Percentiles rank a stretch among this genome's conserved stretches.
Conservation (phyloP, 2,329 filamentous ascomycete species). For the Beauveria sp. region DNA sequence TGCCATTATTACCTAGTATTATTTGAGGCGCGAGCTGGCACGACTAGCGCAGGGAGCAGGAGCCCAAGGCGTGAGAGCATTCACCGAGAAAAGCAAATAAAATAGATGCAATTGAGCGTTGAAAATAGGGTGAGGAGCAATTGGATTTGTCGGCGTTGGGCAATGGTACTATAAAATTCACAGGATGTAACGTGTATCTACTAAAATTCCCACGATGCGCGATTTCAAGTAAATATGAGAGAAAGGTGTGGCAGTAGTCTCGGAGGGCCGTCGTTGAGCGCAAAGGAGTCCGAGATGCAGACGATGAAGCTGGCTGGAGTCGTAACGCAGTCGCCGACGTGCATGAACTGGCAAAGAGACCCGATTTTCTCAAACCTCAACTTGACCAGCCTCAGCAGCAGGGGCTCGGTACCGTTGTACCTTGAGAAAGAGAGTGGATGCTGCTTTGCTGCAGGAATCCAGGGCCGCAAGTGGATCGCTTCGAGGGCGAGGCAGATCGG, state of each 20-base stretch:
- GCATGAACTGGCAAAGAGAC: not conserved
- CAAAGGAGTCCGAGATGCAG: not conserved
- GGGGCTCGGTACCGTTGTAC: too few species aligned
- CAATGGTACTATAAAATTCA: not conserved
- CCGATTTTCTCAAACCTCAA: not conserved
- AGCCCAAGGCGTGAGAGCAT: not conserved
- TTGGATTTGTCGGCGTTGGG: not conserved
- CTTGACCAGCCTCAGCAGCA: too few species aligned
- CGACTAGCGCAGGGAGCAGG: not conserved
- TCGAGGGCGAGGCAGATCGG: not conserved
- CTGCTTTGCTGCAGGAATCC: not conserved
- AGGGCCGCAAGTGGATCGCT: conserved; percentile 1
- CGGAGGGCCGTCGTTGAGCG: conserved; percentile 1
- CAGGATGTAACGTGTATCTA: not conserved
- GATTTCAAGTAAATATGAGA: too few species aligned
- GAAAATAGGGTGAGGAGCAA: not conserved
- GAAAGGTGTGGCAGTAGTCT: not conserved
- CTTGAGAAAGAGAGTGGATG: too few species aligned
- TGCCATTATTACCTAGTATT: not conserved
- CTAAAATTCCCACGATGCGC: not conserved
- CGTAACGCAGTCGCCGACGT: conserved; percentile 5
- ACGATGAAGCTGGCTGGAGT: not conserved
- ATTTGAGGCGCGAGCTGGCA: not conserved
- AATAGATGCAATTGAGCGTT: not conserved
- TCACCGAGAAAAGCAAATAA: conserved; percentile 5